These are phyloP conservation scores for Trichoderma orchidacearum DNA, from an alignment of 495 filamentous ascomycete species.

Conservation along the genomic window DNA sequence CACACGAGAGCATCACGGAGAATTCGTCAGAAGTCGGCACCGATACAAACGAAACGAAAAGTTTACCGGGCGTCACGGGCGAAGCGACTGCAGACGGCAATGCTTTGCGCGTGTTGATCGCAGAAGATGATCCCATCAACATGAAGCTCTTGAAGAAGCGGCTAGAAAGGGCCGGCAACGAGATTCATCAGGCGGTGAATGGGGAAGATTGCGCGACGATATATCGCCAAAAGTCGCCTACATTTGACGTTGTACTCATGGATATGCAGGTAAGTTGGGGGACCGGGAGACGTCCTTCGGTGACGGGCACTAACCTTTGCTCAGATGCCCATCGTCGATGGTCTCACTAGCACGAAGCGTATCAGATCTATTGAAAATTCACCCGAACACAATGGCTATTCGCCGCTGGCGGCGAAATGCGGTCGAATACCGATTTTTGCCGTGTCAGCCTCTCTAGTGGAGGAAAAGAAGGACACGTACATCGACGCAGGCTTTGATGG, in stretches of 20 bases:
- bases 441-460: slow-evolving; percentile 75
- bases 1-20: slow-evolving; percentile 1
- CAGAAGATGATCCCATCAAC: slow-evolving; percentile 91
- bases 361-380: slow-evolving; percentile 60
- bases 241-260: slow-evolving; percentile 85
- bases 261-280: slow-evolving; percentile 65
- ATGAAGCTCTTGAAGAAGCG: slow-evolving; percentile 77
- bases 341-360: slow-evolving; percentile 66
- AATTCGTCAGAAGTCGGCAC: slow-evolving; percentile 17
- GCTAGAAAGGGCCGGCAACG: slow-evolving; percentile 66
- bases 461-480: slow-evolving; percentile 55
- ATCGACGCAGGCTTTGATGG: slow-evolving; percentile 79
- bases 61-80: not conserved
- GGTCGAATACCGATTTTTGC: slow-evolving; percentile 71
- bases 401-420: slow-evolving; percentile 29
- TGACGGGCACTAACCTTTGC: not conserved
- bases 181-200: slow-evolving; percentile 61
- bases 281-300: too few relatives aligned
- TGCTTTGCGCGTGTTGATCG: slow-evolving; percentile 57
- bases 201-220: slow-evolving; percentile 72
- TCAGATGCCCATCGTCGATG: slow-evolving; percentile 91
- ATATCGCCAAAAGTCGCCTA: slow-evolving; percentile 43
- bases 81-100: slow-evolving; percentile 6
- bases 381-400: slow-evolving; percentile 22
- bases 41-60: slow-evolving; percentile 1